Evolutionary conservation across 208 protist genomes (phyloP).

Genomic region (Acanthamoeba royreba): DNA sequence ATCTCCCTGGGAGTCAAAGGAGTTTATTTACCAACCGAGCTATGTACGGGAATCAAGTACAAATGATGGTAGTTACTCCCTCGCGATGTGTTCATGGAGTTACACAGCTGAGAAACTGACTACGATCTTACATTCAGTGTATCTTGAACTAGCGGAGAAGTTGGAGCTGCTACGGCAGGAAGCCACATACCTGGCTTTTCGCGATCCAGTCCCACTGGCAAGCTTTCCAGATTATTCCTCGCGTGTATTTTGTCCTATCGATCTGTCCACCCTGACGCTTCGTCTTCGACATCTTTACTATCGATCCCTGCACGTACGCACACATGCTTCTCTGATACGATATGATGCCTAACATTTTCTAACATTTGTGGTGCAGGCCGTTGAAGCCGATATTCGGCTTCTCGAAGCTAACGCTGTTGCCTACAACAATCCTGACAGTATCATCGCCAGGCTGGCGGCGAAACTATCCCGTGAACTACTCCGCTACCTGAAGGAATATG

Average conservation of each 20-base stretch:
- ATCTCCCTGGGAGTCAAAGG: background rate
- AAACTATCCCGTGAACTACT: background rate
- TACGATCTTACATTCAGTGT: background rate
- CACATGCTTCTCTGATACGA: background rate
- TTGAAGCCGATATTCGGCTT: background rate
- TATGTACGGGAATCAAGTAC: background rate
- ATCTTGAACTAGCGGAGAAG: background rate
- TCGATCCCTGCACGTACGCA: background rate
- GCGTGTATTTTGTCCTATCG: constrained; percentile 1
- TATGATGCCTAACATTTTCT: background rate
- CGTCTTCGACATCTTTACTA: background rate
- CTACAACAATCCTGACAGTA: background rate
- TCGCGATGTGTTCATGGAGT: background rate
- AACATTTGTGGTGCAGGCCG: background rate
- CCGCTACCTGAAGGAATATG: background rate
- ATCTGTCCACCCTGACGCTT: background rate
- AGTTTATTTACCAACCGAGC: background rate
- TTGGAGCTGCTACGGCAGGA: background rate
- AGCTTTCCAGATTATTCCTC: background rate
- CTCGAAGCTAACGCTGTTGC: background rate
- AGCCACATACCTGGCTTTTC: background rate
- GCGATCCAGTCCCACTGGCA: background rate
- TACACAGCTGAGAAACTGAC: no score
- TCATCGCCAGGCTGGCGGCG: background rate
- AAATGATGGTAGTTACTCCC: background rate